Conservation (phyloP, 2,329 filamentous ascomycete species). For the Cordyceps tenuipes region DNA sequence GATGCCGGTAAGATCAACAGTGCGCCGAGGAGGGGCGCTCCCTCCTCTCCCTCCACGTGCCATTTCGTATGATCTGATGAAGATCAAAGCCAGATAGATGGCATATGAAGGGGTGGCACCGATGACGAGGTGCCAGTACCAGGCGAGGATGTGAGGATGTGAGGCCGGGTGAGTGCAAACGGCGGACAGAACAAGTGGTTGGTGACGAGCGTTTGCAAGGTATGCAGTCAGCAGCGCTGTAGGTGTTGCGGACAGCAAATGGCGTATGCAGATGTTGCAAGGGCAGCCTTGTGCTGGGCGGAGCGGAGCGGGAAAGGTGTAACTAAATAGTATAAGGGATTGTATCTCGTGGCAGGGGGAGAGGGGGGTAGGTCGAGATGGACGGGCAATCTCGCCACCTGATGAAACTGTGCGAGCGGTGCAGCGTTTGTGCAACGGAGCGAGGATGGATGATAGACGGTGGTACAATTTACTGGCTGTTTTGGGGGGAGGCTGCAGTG, state of each 20-base stretch:
- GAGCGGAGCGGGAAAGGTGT: background rate
- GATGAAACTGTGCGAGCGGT: background rate
- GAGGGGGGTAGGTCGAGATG: background rate
- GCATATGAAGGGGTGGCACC: slow-evolving; percentile 2
- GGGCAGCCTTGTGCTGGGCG: background rate
- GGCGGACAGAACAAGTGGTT: background rate
- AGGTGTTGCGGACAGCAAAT: no score
- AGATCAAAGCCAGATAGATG: slow-evolving; percentile 2
- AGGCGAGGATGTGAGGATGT: background rate
- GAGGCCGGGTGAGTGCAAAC: background rate
- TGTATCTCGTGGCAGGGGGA: background rate
- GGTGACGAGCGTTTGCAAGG: background rate
- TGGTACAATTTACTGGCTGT: background rate
- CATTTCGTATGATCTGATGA: slow-evolving; percentile 24
- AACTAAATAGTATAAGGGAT: background rate
- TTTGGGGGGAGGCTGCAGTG: background rate
- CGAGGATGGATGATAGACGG: background rate
- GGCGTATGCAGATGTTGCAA: background rate
- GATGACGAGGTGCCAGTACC: background rate
- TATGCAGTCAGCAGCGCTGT: background rate
- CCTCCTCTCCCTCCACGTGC: slow-evolving; percentile 29
- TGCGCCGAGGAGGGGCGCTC: slow-evolving; percentile 30
- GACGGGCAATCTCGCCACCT: background rate
- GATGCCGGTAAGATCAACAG: slow-evolving; percentile 43
- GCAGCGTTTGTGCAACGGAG: slow-evolving; percentile 1